Percentiles rank a stretch among this genome's conserved stretches.
Conservation (phyloP, 164 flowering plant genomes). For the Nelumbo lutea region DNA sequence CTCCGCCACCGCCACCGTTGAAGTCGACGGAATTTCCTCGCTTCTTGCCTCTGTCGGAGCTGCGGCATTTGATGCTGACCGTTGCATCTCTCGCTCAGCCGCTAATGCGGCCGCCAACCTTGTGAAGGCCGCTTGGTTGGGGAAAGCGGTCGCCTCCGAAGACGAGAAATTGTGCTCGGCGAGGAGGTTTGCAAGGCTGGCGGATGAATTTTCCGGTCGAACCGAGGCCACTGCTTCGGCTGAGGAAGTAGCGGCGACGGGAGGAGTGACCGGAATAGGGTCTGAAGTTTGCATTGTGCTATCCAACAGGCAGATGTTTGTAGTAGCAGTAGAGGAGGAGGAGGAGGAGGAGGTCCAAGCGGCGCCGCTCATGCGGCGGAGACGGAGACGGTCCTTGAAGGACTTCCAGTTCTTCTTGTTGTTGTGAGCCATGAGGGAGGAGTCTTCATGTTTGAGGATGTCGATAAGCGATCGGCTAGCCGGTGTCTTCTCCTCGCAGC, state of each 20-base stretch:
- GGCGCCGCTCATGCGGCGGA: constrained; percentile 42
- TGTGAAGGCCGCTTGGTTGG: not conserved
- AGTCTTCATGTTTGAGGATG: constrained; percentile 48
- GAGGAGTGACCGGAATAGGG: constrained; percentile 3
- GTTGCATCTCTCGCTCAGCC: not conserved
- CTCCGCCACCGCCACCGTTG: constrained; percentile 8
- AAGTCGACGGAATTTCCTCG: not conserved
- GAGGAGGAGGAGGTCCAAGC: constrained; percentile 38
- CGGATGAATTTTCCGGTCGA: not conserved
- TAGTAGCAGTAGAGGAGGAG: constrained; percentile 26
- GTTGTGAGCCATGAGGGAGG: constrained; percentile 12
- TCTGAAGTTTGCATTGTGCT: not conserved
- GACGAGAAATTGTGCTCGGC: not conserved
- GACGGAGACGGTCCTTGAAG: constrained; percentile 50
- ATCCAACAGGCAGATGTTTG: not conserved
- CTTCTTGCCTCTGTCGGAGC: not conserved
- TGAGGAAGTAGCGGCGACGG: not conserved
- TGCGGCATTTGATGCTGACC: not conserved
- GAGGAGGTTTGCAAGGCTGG: not conserved
- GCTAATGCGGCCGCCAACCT: constrained; percentile 7
- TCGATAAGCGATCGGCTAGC: constrained; percentile 52
- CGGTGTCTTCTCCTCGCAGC: constrained; percentile 5
- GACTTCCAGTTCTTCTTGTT: constrained; percentile 46
- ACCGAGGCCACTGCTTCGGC: not conserved
- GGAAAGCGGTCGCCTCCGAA: not conserved